Percentiles rank a stretch among this genome's conserved stretches.
Conservation (phyloP, 2,329 filamentous ascomycete species). For the Pseudophaeomoniella oleicola region DNA sequence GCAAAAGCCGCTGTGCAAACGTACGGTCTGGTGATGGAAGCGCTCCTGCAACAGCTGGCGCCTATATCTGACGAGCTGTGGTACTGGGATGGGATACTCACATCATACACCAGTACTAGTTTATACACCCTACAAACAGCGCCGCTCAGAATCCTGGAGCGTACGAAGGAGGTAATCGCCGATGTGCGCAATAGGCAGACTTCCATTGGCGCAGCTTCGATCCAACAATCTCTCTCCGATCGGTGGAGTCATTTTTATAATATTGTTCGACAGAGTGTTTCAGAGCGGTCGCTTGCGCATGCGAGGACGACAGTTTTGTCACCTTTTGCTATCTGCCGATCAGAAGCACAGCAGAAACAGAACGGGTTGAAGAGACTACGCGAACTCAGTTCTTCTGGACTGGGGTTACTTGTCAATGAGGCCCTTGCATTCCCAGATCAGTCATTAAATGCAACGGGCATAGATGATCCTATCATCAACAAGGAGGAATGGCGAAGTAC, state of each 20-base stretch:
- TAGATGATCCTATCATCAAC: conserved; percentile 23
- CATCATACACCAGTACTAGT: conserved; percentile 62
- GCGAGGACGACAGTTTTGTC: conserved; percentile 60
- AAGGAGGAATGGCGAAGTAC: conserved; percentile 53
- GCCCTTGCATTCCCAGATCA: conserved; percentile 53
- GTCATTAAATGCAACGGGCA: conserved; percentile 28
- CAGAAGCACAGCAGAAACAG: conserved; percentile 63
- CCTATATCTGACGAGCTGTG: conserved; percentile 74
- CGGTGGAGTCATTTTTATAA: conserved; percentile 57
- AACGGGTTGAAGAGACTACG: conserved; percentile 55
- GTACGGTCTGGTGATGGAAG: conserved; percentile 66
- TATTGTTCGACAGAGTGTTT: conserved; percentile 61
- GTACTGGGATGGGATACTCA: conserved; percentile 88
- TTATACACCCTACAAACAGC: conserved; percentile 79
- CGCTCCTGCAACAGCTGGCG: conserved; percentile 68
- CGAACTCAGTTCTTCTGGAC: conserved; percentile 68
- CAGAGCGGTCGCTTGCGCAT: conserved; percentile 55
- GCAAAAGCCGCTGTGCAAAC: conserved; percentile 87
- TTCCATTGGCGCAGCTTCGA: conserved; percentile 15
- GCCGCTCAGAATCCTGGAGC: conserved; percentile 59
- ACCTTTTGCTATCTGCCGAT: conserved; percentile 60
- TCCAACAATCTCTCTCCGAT: conserved; percentile 17
- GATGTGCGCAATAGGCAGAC: conserved; percentile 13
- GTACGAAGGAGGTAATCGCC: conserved; percentile 53
- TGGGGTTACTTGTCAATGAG: conserved; percentile 79